Percentiles rank a stretch among this genome's conserved stretches.
Conservation (phyloP, 2,329 filamentous ascomycete species). For the Blastomyces gilchristii region DNA sequence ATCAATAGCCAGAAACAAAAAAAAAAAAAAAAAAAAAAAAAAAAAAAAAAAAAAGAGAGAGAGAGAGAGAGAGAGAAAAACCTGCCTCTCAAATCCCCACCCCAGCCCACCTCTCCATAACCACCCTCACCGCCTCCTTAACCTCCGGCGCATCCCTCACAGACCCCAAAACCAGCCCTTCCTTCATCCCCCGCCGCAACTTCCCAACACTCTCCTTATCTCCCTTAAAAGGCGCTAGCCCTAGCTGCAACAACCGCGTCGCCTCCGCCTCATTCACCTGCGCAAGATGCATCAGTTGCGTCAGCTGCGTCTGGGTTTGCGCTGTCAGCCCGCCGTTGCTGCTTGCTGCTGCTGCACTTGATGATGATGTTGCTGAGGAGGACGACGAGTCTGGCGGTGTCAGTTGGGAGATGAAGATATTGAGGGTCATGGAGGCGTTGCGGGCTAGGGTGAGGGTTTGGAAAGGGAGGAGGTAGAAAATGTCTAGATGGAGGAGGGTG, state of each 20-base stretch:
- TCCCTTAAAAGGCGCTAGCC: slow-evolving; percentile 70
- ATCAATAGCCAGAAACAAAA: background rate
- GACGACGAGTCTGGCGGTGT: slow-evolving; percentile 49
- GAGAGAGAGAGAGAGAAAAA: background rate
- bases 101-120: slow-evolving; percentile 20
- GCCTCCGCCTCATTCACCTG: slow-evolving; percentile 59
- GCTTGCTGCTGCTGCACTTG: slow-evolving; percentile 23
- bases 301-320: slow-evolving; percentile 53
- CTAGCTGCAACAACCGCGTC: slow-evolving; percentile 59
- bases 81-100: slow-evolving; percentile 17
- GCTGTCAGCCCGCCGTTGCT: slow-evolving; percentile 21
- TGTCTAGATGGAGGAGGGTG: slow-evolving; percentile 32
- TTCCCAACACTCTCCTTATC: slow-evolving; percentile 55
- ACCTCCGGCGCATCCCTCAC: slow-evolving; percentile 73
- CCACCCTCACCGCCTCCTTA: slow-evolving; percentile 61
- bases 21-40: background rate
- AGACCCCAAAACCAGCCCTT: slow-evolving; percentile 81
- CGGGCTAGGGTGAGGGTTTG: slow-evolving; percentile 68
- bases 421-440: slow-evolving; percentile 65
- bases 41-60: background rate
- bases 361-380: slow-evolving; percentile 21
- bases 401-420: slow-evolving; percentile 74
- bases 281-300: slow-evolving; percentile 53
- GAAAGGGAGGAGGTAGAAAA: slow-evolving; percentile 59
- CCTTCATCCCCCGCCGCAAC: slow-evolving; percentile 62